Conservation (phyloP, 768 basidiomycete species). For the Holtermanniella nyarrowii region DNA sequence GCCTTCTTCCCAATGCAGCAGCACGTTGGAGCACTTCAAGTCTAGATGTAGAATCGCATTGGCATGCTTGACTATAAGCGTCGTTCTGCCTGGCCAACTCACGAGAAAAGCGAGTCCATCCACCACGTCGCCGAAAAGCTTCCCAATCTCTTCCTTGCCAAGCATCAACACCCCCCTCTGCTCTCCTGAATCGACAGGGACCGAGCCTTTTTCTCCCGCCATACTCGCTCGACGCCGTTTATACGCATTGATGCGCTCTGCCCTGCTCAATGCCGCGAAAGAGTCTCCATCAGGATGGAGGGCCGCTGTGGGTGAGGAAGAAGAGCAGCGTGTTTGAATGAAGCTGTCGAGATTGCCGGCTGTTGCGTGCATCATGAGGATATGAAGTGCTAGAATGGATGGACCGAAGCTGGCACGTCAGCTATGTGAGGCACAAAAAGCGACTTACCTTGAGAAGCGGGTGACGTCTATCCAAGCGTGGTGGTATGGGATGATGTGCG, state of each 20-base stretch:
- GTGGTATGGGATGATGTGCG: constrained; percentile 90
- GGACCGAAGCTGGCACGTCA: constrained; percentile 61
- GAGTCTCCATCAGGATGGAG: constrained; percentile 19
- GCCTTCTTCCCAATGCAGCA: constrained; percentile 84
- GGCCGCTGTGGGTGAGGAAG: constrained; percentile 6
- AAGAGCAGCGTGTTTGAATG: constrained; percentile 30
- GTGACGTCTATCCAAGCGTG: constrained; percentile 84
- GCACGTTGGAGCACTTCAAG: constrained; percentile 85
- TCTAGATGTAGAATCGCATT: constrained; percentile 77
- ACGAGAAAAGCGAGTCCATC: constrained; percentile 83
- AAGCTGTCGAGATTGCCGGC: constrained; percentile 41
- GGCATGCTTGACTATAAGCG: constrained; percentile 24
- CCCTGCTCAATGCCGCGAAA: constrained; percentile 16
- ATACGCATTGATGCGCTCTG: constrained; percentile 32
- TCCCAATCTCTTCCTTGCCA: constrained; percentile 70
- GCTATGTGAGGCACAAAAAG: not conserved
- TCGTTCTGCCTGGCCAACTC: constrained; percentile 23
- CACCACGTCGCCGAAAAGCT: constrained; percentile 71
- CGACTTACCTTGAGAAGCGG: constrained; percentile 55
- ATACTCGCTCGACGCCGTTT: constrained; percentile 23
- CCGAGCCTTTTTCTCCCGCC: constrained; percentile 1
- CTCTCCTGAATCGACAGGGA: constrained; percentile 18
- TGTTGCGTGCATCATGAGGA: constrained; percentile 44
- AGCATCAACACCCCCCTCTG: constrained; percentile 62
- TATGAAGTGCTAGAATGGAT: constrained; percentile 70